Evolutionary conservation across 2,329 filamentous ascomycete species (phyloP), one percentile per base, ranked within the genome.

Genomic region (Penicillium sp.): DNA sequence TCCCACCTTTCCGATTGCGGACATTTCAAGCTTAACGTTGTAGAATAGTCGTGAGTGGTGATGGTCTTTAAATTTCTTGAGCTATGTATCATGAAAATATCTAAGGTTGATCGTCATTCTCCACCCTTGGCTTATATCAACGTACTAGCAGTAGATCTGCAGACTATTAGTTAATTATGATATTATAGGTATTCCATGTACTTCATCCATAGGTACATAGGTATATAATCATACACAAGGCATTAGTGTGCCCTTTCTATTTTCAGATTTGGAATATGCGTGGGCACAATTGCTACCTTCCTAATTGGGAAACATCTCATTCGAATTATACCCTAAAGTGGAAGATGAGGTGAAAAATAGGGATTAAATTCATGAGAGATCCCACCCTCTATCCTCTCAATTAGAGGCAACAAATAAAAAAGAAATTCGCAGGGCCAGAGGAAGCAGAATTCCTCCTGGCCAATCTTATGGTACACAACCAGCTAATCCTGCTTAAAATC

Each of bases 81-180:
- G 31, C 25, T 11, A 13, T 33, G 11, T 16, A 7, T 41, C 19
- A 15, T 25, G 19, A 7, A 34, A 34, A 19, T 21, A 25, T 47
- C 19, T 25, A 47, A 2, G 49, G 55, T 11, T 21, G 59, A 61
- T 61, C 59, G 47, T 57, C 53, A 44, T 52, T 54, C 49, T 51
- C 57, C 46, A 58, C 54, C 16, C 10, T 44, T 43, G 21, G 23
- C 41, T 33, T 51, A 33, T 36, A 47, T 43, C 16, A 27, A n/a
- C 9, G 8, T 15, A 34, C 38, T 44, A 29, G 5, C 10, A 19
- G 5, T 19, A 55, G 15, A 9, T 29, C 15, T 25, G 7, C 3
- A 19, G 16, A 21, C 15, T 34, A 21, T 27, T 36, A 31, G 8
- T 31, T 23, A 33, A 31, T 40, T 9, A 50, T 29, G n/a, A 23